Evolutionary conservation across 495 filamentous ascomycete species (phyloP).

Genomic region (Opeltia flavorubescens): DNA sequence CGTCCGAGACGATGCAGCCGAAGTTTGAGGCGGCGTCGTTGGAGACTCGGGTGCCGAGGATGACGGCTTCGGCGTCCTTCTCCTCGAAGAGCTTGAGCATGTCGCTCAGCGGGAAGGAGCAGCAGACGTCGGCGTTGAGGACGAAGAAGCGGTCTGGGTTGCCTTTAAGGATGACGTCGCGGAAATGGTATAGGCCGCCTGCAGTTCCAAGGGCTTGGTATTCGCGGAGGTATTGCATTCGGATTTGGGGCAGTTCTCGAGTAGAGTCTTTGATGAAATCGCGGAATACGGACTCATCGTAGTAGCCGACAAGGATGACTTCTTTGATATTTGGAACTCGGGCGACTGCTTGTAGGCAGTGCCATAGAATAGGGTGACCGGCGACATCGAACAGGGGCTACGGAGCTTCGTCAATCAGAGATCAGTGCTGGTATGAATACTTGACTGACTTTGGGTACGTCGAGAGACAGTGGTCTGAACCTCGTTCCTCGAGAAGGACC

Average conservation of each 20-base stretch:
- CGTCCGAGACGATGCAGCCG: constrained; percentile 92
- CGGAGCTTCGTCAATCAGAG: constrained; percentile 8
- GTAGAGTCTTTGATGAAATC: constrained; percentile 91
- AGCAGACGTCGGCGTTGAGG: constrained; percentile 97
- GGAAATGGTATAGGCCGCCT: constrained; percentile 97
- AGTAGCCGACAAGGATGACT: constrained; percentile 96
- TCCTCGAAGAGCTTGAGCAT: constrained; percentile 91
- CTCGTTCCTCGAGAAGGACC: constrained; percentile 89
- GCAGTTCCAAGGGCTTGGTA: constrained; percentile 95
- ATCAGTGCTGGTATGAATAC: constrained; percentile 4
- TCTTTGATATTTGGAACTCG: constrained; percentile 90
- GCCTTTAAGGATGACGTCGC: constrained; percentile 95
- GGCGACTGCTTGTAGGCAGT: constrained; percentile 83
- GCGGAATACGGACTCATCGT: constrained; percentile 91
- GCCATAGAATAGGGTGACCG: constrained; percentile 94
- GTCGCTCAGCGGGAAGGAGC: constrained; percentile 90
- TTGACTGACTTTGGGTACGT: constrained; percentile 76
- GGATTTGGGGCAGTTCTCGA: constrained; percentile 74
- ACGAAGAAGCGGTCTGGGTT: constrained; percentile 91
- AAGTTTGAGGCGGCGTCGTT: constrained; percentile 93
- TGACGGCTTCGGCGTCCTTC: constrained; percentile 93
- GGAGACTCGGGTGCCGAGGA: constrained; percentile 82
- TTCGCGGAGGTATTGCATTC: constrained; percentile 91
- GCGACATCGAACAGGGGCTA: constrained; percentile 98
- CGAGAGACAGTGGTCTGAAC: constrained; percentile 90